Percentiles rank a stretch among this genome's conserved stretches.
Evolutionary conservation across 805 yeast species (phyloP).

Genomic region (Ogataea philodendri): DNA sequence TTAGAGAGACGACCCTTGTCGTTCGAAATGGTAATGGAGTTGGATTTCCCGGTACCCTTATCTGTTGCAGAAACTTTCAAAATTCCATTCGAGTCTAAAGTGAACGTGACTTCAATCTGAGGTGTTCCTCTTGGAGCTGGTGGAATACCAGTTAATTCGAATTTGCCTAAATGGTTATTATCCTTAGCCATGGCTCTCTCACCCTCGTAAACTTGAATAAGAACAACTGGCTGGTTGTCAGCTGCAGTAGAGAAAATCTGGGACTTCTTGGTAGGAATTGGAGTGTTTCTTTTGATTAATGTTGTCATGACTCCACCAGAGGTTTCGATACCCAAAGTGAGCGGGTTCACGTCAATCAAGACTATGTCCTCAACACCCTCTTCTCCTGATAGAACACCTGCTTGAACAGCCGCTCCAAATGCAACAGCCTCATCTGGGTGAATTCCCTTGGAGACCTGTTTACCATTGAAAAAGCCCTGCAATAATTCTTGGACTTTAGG

Average conservation of each 20-base stretch:
- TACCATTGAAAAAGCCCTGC: constrained; percentile 87
- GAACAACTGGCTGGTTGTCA: constrained; percentile 93
- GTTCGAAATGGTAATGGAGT: constrained; percentile 87
- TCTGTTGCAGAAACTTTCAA: constrained; percentile 84
- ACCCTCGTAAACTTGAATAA: constrained; percentile 94
- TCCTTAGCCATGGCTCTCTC: constrained; percentile 94
- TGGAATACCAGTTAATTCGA: constrained; percentile 82
- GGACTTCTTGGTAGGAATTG: constrained; percentile 93
- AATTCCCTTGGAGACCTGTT: constrained; percentile 95
- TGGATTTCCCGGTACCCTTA: constrained; percentile 91
- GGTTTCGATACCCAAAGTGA: constrained; percentile 94
- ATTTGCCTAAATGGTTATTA: constrained; percentile 85
- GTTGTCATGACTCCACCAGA: constrained; percentile 98
- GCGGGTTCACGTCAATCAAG: constrained; percentile 88
- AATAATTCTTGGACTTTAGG: constrained; percentile 96
- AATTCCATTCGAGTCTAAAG: constrained; percentile 83
- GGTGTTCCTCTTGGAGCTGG: constrained; percentile 93
- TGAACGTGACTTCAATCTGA: constrained; percentile 87
- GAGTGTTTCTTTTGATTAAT: constrained; percentile 89
- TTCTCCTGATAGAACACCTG: constrained; percentile 96
- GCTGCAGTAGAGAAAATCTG: constrained; percentile 95
- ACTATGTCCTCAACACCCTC: constrained; percentile 89
- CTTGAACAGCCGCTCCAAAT: constrained; percentile 99
- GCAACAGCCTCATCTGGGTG: constrained; percentile 99
- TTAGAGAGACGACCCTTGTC: constrained; percentile 92